Base-by-base conservation (phyloP, 768 basidiomycete species). In the Russula ochroleuca region DNA sequence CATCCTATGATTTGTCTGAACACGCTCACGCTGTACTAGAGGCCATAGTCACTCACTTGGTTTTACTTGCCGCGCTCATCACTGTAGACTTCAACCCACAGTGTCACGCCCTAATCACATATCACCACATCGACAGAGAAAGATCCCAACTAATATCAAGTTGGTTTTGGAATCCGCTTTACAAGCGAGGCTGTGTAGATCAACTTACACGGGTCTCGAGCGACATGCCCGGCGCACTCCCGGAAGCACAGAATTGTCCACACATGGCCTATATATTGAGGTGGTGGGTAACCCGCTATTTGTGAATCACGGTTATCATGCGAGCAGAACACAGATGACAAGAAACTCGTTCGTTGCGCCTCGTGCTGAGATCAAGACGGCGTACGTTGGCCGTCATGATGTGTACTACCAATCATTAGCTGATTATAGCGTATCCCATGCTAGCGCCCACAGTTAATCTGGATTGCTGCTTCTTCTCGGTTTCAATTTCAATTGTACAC, bases 391-490 rank as follows among this genome's bases (percentile, higher is more conserved):
- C 28, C 19, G 6, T 19, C 14, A 25, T 6, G 25, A 33, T 37
- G 14, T 11, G 43, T 7, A 50, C 14, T 17, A 56, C 40, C 50
- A 33, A 47, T 35, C 47, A 47, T 31, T 52, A 85, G 84, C 13
- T 87, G 83, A 82, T 65, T 86, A 11, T 87, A 87, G 72, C 83
- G 85, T 35, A 85, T 87, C 63, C 80, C 85, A 33, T 85, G 8
- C 85, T 87, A 23, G 84, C 85, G 0, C 86, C 73, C 74, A 37
- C 73, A 1, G 79, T 81, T 49, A 87, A 85, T 70, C 80, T 80
- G 10, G 82, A 86, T 75, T 31, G 7, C 9, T 17, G 7, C 31
- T 33, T 6, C 57, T 47, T 37, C 57, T n/a, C 8, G 11, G 25
- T 28, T 21, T 64, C 48, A 40, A 15, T 53, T 53, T 2, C n/a